Base-by-base conservation (phyloP, 2,329 filamentous ascomycete genomes). In the Alternaria longipes region DNA sequence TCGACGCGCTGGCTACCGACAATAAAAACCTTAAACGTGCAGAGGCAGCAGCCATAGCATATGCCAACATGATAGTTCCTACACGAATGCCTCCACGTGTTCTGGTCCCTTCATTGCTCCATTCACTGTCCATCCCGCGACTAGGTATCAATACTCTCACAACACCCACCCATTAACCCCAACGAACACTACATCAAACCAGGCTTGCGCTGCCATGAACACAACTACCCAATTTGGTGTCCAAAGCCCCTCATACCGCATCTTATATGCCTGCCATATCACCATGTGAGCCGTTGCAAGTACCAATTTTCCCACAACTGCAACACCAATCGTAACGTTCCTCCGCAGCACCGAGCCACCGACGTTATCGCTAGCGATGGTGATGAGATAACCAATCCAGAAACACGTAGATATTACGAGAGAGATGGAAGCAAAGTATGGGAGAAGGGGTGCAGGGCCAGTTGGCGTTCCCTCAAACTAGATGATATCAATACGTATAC, bases 181-280 rank as follows among this genome's bases (percentile, higher is more conserved):
- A 18, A 47, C 28, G 4, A 47, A 47, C 45, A 47, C 26, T 9
- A 47, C 45, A 32, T 47, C 45, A 28, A 47, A 47, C 28, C 45
- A 47, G 22, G 45, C 45, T 26, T 47, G 45, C 9, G 45, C 28
- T n/a, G 45, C 45, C 26, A 47, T 20, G 18, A 47, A 47, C 45
- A 47, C 45, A 30, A 47, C n/a, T 14, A 28, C 26, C 45, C 45
- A 47, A 47, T 32, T 47, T 11, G 45, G 45, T 47, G 45, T 47
- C 26, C 8, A 9, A 47, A 47, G 26, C 26, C 45, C 45, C 18
- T 14, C 45, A 20, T 18, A 47, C 45, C 26, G 12, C 16, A 32
- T 32, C 45, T 32, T 47, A n/a, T 47, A 47, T 32, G 45, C n/a
- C 45, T 47, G 45, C 45, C 45, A 47, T 11, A 47, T 32, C 16